Base-by-base conservation (phyloP, 2,329 filamentous ascomycete genomes). In the Pseudonectria foliicola region DNA sequence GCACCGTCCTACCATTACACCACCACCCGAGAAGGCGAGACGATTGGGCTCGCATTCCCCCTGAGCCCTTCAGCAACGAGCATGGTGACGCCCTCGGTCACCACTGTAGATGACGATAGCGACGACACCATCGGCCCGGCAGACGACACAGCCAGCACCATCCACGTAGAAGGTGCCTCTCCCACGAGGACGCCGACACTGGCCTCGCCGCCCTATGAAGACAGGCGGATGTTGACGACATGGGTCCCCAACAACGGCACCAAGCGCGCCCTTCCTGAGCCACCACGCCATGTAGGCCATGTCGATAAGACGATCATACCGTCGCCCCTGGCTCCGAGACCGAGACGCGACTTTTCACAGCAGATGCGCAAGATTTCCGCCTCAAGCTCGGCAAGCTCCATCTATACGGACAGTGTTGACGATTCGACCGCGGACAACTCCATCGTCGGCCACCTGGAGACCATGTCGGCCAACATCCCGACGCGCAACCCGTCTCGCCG, bases 221-320 rank as follows among this genome's bases (percentile, higher is more conserved):
- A 62, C 32, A 43, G 52, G 4, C 57, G 63, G 5, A 51, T 63
- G 32, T 23, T 62, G 14, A 49, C 51, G 3, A 42, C 62, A 13
- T 40, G 62, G 6, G 37, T 60, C 25, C 44, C 50, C 0, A 48
- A 38, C 23, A 37, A 47, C 3, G 34, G 37, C 3, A 43, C 46
- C 8, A 44, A 24, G 25, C 47, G 57, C 21, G 43, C 45, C 11
- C 46, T 62, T 13, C 58, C 60, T 3, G 35, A 46, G 3, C 55
- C 53, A 3, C 60, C 60, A 0, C 37, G 49, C 10, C 43, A 46
- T n/a, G 40, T 53, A 16, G 40, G 48, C 3, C 46, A 47, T 4
- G 47, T 54, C 3, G 54, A 60, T 34, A 48, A 53, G 13, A 43
- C 49, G 6, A 28, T 49, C 25, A 37, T 54, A 16, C 45, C 56